Evolutionary conservation across 768 basidiomycete species (phyloP), one percentile per base, ranked within the genome.

Genomic region (Rhizopogon sp.): DNA sequence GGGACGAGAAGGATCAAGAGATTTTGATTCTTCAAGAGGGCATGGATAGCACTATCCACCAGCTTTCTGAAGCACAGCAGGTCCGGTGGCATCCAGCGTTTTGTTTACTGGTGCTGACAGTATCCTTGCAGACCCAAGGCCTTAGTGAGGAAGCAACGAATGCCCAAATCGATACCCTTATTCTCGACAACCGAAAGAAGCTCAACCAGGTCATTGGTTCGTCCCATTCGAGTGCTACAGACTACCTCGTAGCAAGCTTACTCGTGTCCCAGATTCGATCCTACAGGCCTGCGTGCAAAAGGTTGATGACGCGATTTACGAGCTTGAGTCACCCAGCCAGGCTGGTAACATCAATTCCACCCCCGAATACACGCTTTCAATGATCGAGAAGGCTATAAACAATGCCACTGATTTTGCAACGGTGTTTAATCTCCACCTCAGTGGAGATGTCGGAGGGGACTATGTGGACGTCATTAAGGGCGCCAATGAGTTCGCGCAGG

Each of bases 381-480:
- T 98, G 88, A 93, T 98, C 65, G 97, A 99, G 71, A 98, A 98
- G 74, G 88, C 93, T 1, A 75, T 88, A 67, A 95, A 90, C 69
- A 96, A 90, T 63, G 93, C 95, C 14, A 98, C 86, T 45, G 96
- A 99, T 65, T 98, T 99, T 64, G 97, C 96, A 9, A 90, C 89
- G 16, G 79, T 93, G 55, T 98, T 93, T 76, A 93, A 93, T 67
- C 82, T 97, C 9, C 92, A 91, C 71, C 81, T 98, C 20, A 81
- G 85, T 57, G 87, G 87, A 22, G 93, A 96, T 60, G 76, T 76
- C 43, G 96, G 96, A 33, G 97, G 95, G 8, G 92, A 97, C 52
- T 85, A 98, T 66, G 97, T 99, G 58, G 93, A 97, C 50, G 97
- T 98, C 54, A 98, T 99, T 78, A 97, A 97, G 72, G 85, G 88